Evolutionary conservation across 2,329 filamentous ascomycete species (phyloP).

Genomic region (Colletotrichum liaoningense): DNA sequence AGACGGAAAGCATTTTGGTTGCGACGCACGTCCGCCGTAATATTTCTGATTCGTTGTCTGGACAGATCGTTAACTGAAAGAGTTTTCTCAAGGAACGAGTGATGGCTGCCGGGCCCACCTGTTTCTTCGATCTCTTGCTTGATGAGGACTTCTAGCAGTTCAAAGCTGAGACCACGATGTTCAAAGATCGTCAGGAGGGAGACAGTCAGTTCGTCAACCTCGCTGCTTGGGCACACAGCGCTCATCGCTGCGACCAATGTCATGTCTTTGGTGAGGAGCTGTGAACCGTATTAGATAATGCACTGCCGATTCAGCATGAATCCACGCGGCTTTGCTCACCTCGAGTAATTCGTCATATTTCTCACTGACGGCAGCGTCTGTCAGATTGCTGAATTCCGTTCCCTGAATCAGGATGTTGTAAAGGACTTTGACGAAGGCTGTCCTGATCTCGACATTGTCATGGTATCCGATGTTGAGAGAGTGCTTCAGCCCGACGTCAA

Average conservation of each 20-base stretch:
- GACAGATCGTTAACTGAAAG: conserved; percentile 2
- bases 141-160: conserved; percentile 73
- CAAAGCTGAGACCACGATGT: conserved; percentile 71
- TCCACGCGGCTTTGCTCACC: conserved; percentile 47
- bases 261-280: conserved; percentile 72
- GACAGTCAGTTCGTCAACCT: conserved; percentile 77
- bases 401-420: conserved; percentile 79
- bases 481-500: conserved; percentile 77
- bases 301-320: conserved; percentile 9
- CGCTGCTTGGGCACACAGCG: conserved; percentile 73
- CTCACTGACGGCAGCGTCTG: conserved; percentile 74
- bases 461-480: conserved; percentile 78
- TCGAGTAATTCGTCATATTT: conserved; percentile 75
- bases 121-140: conserved; percentile 77
- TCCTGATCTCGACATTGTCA: conserved; percentile 76
- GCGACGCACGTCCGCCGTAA: conserved; percentile 76
- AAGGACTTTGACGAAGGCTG: conserved; percentile 76
- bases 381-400: conserved; percentile 76
- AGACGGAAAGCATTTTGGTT: conserved; percentile 79
- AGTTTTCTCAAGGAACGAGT: neutral
- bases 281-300: conserved; percentile 16
- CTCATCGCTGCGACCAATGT: conserved; percentile 73
- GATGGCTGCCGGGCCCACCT: conserved; percentile 50
- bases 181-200: conserved; percentile 78
- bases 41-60: conserved; percentile 75